Percentiles rank a stretch among this genome's conserved stretches.
Conservation (phyloP, 2,329 filamentous ascomycete genomes). For the Fusarium tuaranense region DNA sequence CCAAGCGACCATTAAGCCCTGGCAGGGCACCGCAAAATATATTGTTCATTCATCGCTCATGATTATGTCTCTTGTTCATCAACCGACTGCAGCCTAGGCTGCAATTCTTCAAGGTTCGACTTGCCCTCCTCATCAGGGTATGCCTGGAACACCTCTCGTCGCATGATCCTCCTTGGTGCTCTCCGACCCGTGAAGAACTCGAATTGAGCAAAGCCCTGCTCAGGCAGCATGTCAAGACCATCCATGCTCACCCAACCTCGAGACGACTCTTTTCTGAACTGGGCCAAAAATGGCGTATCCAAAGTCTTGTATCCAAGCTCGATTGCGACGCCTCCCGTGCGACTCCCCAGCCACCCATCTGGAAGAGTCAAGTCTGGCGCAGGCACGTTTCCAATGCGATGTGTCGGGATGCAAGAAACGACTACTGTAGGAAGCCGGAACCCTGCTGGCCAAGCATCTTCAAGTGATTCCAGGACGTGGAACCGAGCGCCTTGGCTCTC, state of each 20-base stretch:
- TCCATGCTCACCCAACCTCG: conserved; percentile 81
- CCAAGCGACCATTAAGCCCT: not conserved
- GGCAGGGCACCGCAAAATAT: not conserved
- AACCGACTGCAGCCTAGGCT: conserved; percentile 45
- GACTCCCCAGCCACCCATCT: conserved; percentile 75
- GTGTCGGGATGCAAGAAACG: conserved; percentile 80
- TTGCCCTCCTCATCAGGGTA: conserved; percentile 57
- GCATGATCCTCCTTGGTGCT: conserved; percentile 72
- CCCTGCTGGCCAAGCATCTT: conserved; percentile 73
- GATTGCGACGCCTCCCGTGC: conserved; percentile 80
- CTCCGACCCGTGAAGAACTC: conserved; percentile 78
- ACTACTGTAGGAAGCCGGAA: conserved; percentile 78
- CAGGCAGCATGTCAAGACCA: conserved; percentile 79
- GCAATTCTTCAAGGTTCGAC: conserved; percentile 54
- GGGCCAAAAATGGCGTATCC: conserved; percentile 76
- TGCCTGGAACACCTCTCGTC: conserved; percentile 68
- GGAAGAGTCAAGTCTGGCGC: conserved; percentile 79
- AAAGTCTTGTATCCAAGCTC: conserved; percentile 82
- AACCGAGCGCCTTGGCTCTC: conserved; percentile 61
- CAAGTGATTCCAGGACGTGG: conserved; percentile 67
- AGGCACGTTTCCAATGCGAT: conserved; percentile 71
- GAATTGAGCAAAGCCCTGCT: conserved; percentile 85
- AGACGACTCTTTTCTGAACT: conserved; percentile 70
- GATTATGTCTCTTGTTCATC: conserved; percentile 43
- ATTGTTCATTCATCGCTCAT: conserved; percentile 10